Conservation (phyloP, 495 filamentous ascomycete genomes). For the Thozetella sp. region DNA sequence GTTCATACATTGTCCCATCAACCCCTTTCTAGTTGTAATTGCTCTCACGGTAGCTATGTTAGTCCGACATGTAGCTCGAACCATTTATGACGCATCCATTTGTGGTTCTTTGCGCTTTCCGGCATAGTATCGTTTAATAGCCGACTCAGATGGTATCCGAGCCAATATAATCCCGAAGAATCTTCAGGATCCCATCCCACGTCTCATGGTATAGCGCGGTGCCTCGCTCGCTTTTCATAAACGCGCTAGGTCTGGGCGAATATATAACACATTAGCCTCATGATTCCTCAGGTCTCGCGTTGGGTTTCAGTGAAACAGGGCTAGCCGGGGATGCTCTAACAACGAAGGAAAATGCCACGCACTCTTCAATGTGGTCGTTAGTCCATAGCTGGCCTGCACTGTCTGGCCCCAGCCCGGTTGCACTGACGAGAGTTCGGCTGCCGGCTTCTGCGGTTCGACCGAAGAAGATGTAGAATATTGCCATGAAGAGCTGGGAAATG, state of each 20-base stretch:
- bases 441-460: constrained; percentile 52
- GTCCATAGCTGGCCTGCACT: constrained; percentile 54
- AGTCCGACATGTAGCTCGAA: too few relatives aligned
- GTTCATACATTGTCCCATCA: too few relatives aligned
- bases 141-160: not conserved
- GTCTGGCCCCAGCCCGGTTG: constrained; percentile 45
- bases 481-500: constrained; percentile 18
- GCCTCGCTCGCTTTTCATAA: constrained; percentile 12
- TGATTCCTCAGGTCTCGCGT: not conserved
- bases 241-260: constrained; percentile 5
- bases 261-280: not conserved
- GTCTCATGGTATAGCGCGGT: constrained; percentile 10
- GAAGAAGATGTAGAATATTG: constrained; percentile 40
- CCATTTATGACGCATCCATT: too few relatives aligned
- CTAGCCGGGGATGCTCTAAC: not conserved
- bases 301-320: too few relatives aligned
- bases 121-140: too few relatives aligned
- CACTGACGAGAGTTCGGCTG: constrained; percentile 52
- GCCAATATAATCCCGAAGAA: constrained; percentile 8
- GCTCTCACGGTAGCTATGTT: too few relatives aligned
- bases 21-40: too few relatives aligned
- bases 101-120: too few relatives aligned
- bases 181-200: constrained; percentile 14
- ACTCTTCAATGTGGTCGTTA: constrained; percentile 21
- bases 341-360: not conserved